These are phyloP conservation scores for Hymenotorrendiella dingleyae DNA, from an alignment of 2,329 filamentous ascomycete species.

Conservation along the genomic window DNA sequence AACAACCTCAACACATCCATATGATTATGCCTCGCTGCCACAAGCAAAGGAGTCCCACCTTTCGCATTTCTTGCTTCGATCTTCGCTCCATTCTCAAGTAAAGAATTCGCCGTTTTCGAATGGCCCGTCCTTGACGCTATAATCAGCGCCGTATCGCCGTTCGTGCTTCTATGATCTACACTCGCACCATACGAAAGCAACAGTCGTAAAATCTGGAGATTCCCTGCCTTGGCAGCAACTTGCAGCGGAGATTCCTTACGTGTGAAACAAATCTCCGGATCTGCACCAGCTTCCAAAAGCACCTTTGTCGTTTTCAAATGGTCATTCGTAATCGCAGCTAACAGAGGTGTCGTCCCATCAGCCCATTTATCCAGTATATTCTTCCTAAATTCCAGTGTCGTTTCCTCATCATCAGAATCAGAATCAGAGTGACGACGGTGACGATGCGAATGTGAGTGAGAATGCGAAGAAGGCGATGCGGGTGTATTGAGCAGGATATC, in stretches of 20 bases:
- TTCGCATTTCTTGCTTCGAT: conserved; percentile 14
- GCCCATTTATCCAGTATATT: conserved; percentile 12
- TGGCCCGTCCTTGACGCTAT: conserved; percentile 13
- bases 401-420: conserved; percentile 1
- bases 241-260: conserved; percentile 10
- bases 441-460: neutral
- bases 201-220: conserved; percentile 11
- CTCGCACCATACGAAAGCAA: conserved; percentile 11
- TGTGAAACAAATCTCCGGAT: conserved; percentile 12
- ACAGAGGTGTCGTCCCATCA: conserved; percentile 12
- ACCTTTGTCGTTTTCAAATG: conserved; percentile 16
- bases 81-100: conserved; percentile 12
- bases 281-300: conserved; percentile 15
- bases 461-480: neutral
- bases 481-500: conserved; percentile 15
- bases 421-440: neutral
- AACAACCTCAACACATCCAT: conserved; percentile 10
- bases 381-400: neutral
- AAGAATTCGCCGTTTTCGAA: conserved; percentile 5
- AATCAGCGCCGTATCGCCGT: conserved; percentile 16
- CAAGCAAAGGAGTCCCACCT: conserved; percentile 11
- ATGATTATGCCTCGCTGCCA: conserved; percentile 16
- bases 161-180: conserved; percentile 9
- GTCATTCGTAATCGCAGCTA: conserved; percentile 15
- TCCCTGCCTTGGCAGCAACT: conserved; percentile 11